Base-by-base conservation (phyloP, 768 basidiomycete genomes). In the Boletellus emodensis region DNA sequence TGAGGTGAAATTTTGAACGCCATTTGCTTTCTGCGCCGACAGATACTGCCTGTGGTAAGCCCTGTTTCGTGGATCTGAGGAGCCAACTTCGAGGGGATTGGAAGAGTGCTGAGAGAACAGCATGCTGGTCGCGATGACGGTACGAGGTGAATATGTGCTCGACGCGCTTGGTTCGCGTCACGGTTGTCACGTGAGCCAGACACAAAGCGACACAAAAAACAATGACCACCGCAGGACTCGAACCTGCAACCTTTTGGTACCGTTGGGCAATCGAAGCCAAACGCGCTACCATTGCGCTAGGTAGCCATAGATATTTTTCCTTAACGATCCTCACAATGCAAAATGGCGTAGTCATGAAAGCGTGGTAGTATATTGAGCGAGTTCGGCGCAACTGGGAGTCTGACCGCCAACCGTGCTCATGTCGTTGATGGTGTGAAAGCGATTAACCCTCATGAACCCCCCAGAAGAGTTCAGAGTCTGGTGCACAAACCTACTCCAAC, bases 241-340 rank as follows among this genome's bases (percentile, higher is more conserved):
- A 90, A 90, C 88, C 87, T 90, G 87, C 87, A 90, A 84, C 87
- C 88, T 89, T 85, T 87, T 88, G 87, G 87, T 90, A 55, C 73
- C 81, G 70, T 72, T 70, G 57, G 75, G 82, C 83, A 61, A 79
- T 87, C 85, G 87, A 89, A 89, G 86, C 86, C 86, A 88, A 87
- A 89, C 85, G 87, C 87, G 87, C 87, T 89, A 87, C 87, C 87
- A 88, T 89, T 88, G 87, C 84, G 87, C 86, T 74, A 89, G 84
- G 84, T 81, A 83, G 80, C 81, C 83, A 69, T 73, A 44, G 6
- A 11, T 1, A 15, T 0, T 0, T 0, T 1, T 2, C 0, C 0
- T 7, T 5, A 13, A 22, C 1, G 1, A 1, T 1, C 2, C 34
- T 39, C 1, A 44, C 18, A 3, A 38, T 1, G 6, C 15, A 6